These are phyloP conservation scores for Eucalyptus sp. DNA, from an alignment of 345 rosid species.

Conservation along the genomic window DNA sequence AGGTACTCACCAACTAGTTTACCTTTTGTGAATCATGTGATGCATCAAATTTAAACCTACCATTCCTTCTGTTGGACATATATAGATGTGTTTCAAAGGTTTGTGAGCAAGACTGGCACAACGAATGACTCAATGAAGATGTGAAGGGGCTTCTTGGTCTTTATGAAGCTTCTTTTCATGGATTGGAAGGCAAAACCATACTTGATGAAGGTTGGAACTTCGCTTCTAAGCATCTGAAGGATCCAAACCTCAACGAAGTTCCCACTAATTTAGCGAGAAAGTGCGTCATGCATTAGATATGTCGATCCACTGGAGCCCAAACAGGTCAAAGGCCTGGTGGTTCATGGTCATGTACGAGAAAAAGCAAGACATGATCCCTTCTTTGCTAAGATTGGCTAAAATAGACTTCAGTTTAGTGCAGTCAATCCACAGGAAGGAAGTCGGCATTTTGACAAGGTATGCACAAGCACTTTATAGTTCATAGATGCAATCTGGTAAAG, in stretches of 20 bases:
- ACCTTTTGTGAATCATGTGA: background rate
- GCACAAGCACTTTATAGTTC: too few species aligned
- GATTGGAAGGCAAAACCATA: background rate
- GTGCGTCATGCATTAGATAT: too few species aligned
- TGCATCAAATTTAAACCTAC: background rate
- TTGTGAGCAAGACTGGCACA: background rate
- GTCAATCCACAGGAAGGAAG: too few species aligned
- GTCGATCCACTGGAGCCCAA: too few species aligned
- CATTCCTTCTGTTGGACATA: too few species aligned
- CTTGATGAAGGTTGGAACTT: constrained; percentile 1
- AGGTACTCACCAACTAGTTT: background rate
- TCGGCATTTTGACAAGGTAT: too few species aligned
- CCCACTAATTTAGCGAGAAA: too few species aligned
- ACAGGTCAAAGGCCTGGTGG: too few species aligned
- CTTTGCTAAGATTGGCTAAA: too few species aligned
- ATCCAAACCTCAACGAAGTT: background rate
- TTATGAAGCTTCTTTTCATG: constrained; percentile 10
- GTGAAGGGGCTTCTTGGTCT: constrained; percentile 4
- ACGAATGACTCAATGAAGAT: background rate
- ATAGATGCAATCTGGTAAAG: background rate
- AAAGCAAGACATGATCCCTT: too few species aligned
- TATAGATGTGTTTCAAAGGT: background rate
- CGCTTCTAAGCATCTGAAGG: background rate
- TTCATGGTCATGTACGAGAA: too few species aligned
- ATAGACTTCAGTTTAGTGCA: too few species aligned